A percentile compares a stretch with the other conserved stretches of the same genome.
These are phyloP conservation scores for Pseudogymnoascus sp. DNA, from an alignment of 2,329 filamentous ascomycete genomes.

Conservation along the genomic window DNA sequence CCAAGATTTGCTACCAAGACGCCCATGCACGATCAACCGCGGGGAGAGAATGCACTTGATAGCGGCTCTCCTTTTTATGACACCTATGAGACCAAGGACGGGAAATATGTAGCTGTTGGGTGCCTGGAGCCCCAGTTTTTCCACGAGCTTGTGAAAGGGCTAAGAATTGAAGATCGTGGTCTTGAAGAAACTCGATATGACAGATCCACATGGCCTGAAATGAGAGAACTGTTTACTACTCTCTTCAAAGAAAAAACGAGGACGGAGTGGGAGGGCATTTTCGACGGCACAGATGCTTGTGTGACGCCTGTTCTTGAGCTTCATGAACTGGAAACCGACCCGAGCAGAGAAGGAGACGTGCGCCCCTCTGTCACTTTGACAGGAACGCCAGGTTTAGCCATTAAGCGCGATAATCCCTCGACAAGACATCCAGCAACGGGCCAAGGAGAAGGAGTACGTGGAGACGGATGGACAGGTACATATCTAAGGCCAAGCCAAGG, in stretches of 20 bases:
- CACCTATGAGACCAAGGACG: conserved; percentile 76
- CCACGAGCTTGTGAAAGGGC: conserved; percentile 52
- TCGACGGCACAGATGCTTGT: conserved; percentile 87
- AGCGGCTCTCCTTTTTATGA: conserved; percentile 83
- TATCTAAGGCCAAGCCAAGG: conserved; percentile 58
- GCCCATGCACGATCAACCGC: conserved; percentile 49
- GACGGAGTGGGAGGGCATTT: conserved; percentile 72
- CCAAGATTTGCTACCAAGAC: conserved; percentile 59
- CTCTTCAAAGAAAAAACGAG: conserved; percentile 64
- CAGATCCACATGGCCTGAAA: conserved; percentile 54
- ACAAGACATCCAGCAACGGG: conserved; percentile 34
- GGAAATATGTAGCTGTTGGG: conserved; percentile 77
- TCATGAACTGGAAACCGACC: conserved; percentile 51
- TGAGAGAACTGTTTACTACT: conserved; percentile 51
- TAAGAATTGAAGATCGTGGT: conserved; percentile 47
- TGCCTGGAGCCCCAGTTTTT: conserved; percentile 87
- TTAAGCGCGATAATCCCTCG: conserved; percentile 39
- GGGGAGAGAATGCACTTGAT: conserved; percentile 74
- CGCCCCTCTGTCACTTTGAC: conserved; percentile 60
- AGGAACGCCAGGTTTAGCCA: conserved; percentile 58
- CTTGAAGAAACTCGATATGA: conserved; percentile 51
- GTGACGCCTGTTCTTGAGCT: conserved; percentile 80
- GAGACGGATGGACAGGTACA: conserved; percentile 55
- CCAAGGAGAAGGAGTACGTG: conserved; percentile 56
- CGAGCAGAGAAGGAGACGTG: conserved; percentile 55